Evolutionary conservation across 805 yeast genomes (phyloP), one percentile per base, ranked within the genome.

Genomic region (Candida boleticola): DNA sequence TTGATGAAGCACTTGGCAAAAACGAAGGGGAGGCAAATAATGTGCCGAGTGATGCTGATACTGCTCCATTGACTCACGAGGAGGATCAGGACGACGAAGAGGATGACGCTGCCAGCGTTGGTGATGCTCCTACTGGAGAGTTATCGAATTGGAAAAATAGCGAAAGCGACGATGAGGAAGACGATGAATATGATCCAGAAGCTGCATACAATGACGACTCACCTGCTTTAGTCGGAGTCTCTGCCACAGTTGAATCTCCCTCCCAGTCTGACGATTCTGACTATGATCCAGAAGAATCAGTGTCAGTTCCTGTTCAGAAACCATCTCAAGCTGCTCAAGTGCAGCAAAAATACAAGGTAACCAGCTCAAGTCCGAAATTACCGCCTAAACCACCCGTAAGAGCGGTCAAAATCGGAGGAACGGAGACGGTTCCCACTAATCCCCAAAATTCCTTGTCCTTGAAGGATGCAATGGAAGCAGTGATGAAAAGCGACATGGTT

Each of bases 401-500:
- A 35, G 54, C 52, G 7, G 39, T 17, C 3, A 29, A 18, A 31
- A 31, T 31, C 5, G 35, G 35, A 5, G 20, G 16, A 11, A 16
- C 20, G 5, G 16, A 16, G 20, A 31, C 21, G 22, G 35, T 31
- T 17, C 35, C 35, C 10, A 31, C 35, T 31, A 18, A 17, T 11
- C 27, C 27, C 10, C 11, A 7, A 23, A 7, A 7, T 7, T 7
- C 27, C 7, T 7, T 20, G 14, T 14, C 36, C 16, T 20, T 36
- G n/a, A 26, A 51, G 34, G 62, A 58, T 39, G 71, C 70, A 2
- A 65, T 61, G 46, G 66, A 61, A 21, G 66, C 69, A 2, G 56
- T 68, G 29, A 60, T 63, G 63, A 57, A 57, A 21, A 62, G 64
- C 42, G 71, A 66, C 21, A 31, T 61, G 7, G 64, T 62, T 11